A percentile compares a stretch with the other conserved stretches of the same genome.
These are phyloP conservation scores for Echria macrotheca DNA, from an alignment of 495 filamentous ascomycete species.

Conservation along the genomic window DNA sequence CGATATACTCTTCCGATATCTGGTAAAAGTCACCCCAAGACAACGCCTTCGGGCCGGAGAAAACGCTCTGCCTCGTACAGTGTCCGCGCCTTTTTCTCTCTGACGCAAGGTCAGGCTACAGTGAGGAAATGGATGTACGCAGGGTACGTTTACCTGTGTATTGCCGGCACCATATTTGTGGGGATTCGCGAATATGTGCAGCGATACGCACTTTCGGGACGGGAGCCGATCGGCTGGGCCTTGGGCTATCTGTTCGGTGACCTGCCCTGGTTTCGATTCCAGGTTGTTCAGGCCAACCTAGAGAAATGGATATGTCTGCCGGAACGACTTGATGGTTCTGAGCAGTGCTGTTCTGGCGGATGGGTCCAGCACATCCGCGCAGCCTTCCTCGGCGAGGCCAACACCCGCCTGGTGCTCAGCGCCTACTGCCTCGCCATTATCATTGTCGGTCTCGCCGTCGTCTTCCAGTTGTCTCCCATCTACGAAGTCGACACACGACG, in stretches of 20 bases:
- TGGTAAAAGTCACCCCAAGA: constrained; percentile 28
- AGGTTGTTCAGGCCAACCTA: constrained; percentile 58
- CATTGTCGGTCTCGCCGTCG: constrained; percentile 61
- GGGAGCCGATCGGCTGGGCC: constrained; percentile 90
- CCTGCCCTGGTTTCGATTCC: constrained; percentile 58
- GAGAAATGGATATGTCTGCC: constrained; percentile 75
- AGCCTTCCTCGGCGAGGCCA: constrained; percentile 63
- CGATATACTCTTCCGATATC: constrained; percentile 51
- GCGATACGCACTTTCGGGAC: constrained; percentile 56
- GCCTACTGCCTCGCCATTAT: constrained; percentile 69
- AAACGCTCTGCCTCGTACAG: constrained; percentile 62
- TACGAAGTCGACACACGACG: constrained; percentile 91
- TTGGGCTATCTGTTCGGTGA: constrained; percentile 86
- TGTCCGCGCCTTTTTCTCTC: constrained; percentile 66
- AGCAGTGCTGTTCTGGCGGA: constrained; percentile 41
- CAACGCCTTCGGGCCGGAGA: constrained; percentile 59
- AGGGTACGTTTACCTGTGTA: constrained; percentile 63
- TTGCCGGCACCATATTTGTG: constrained; percentile 58
- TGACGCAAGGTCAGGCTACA: constrained; percentile 72
- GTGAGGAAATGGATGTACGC: constrained; percentile 81
- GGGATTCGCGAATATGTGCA: constrained; percentile 66
- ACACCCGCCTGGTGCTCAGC: constrained; percentile 70
- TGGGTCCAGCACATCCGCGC: constrained; percentile 56
- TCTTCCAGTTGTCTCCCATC: constrained; percentile 64
- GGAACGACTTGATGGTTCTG: constrained; percentile 26